Evolutionary conservation across 352 stramenopile genomes (phyloP).

Genomic region (Phytophthora sp.): DNA sequence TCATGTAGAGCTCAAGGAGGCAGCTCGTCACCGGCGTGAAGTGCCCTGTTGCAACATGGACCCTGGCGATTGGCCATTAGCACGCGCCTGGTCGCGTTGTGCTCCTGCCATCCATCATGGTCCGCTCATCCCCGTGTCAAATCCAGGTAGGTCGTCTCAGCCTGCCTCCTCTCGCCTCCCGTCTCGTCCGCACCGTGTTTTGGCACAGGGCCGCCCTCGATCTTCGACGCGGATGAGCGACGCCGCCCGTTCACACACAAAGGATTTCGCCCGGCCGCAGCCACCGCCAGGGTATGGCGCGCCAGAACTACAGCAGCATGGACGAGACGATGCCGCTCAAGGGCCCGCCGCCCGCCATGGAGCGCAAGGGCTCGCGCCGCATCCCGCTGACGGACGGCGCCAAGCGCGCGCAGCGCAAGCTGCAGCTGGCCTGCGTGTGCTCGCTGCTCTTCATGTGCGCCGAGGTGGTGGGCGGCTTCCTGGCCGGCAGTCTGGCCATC

Average conservation of each 20-base stretch:
- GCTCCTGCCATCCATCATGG: too few species aligned
- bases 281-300: conserved; percentile 9
- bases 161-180: too few species aligned
- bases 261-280: conserved; percentile 17
- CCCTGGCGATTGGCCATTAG: too few species aligned
- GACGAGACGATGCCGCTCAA: conserved; percentile 70
- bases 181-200: too few species aligned
- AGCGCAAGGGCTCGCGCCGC: conserved; percentile 42
- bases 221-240: neutral
- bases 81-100: too few species aligned
- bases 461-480: conserved; percentile 94
- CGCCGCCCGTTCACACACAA: conserved; percentile 8
- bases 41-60: conserved; percentile 13
- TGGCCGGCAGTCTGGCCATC: conserved; percentile 94
- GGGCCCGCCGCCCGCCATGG: conserved; percentile 13
- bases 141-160: too few species aligned
- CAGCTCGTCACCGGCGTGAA: conserved; percentile 4
- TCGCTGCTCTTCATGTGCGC: conserved; percentile 94
- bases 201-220: too few species aligned
- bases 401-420: conserved; percentile 65
- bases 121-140: too few species aligned
- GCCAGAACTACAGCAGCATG: conserved; percentile 52
- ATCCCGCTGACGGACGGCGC: conserved; percentile 60
- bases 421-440: conserved; percentile 74
- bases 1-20: too few species aligned